Evolutionary conservation across 2,329 filamentous ascomycete species (phyloP), one percentile per base, ranked within the genome.

Genomic region (Dactylellina cionopaga): DNA sequence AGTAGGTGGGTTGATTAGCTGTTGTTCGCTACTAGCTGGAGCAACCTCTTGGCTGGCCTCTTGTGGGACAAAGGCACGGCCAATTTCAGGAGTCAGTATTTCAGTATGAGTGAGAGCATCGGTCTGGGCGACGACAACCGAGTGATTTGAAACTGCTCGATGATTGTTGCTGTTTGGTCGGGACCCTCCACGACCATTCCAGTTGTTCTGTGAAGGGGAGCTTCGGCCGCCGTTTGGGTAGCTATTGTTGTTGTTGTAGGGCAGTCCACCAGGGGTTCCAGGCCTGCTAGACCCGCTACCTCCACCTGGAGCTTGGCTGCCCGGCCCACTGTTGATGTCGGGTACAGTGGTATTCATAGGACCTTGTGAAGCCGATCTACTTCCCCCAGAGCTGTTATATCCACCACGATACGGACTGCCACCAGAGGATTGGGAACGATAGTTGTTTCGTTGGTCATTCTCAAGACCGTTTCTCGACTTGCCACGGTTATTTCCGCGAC

Each of bases 321-420:
- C 58, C 41, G 19, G 29, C 31, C 27, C 31, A 6, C 39, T 22
- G n/a, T 37, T 39, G 44, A 27, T 27, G 35, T 58, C 44, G 33
- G 24, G 15, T 22, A 11, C 17, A 22, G 25, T 35, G 35, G n/a
- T 5, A 22, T 59, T 33, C 15, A 22, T 22, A 15, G 59, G 59
- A 35, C 59, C 59, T 22, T 52, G 54, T 22, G 68, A 72, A 24
- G 35, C 52, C 35, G 59, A 25, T 47, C 59, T 33, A 33, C 59
- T 65, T 46, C 52, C 68, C n/a, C 58, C 68, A 27, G 68, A 64
- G 46, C 54, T 59, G 25, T 22, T 65, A 54, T 64, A 46, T 19
- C 68, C 59, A 35, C 51, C 25, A 39, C 52, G 68, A 24, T 37
- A 65, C 5, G 68, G 68, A 33, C 52, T 65, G 33, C 68, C 59